Conservation (phyloP, 768 basidiomycete genomes). For the Gloeostereum incarnatum region DNA sequence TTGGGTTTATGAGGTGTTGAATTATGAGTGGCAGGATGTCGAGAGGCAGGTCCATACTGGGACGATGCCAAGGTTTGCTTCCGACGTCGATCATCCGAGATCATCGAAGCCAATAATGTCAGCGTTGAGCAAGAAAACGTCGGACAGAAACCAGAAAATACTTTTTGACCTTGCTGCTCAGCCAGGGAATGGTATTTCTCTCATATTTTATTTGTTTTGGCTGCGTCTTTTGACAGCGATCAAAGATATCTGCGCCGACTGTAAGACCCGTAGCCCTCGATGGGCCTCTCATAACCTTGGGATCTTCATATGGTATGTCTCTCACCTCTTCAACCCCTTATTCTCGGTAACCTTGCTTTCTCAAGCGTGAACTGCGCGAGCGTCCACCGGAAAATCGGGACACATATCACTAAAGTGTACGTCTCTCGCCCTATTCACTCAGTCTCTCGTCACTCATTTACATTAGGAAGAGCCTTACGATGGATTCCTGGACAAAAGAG, state of each 20-base stretch:
- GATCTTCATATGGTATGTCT: slow-evolving; percentile 77
- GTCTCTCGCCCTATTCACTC: slow-evolving; percentile 15
- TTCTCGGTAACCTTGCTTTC: slow-evolving; percentile 1
- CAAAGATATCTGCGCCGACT: slow-evolving; percentile 86
- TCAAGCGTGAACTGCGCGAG: slow-evolving; percentile 78
- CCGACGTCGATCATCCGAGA: too few relatives aligned
- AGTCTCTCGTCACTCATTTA: background rate
- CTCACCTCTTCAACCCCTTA: background rate
- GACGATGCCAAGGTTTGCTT: too few relatives aligned
- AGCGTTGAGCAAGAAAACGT: slow-evolving; percentile 43
- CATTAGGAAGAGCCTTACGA: slow-evolving; percentile 76
- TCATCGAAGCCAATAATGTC: too few relatives aligned
- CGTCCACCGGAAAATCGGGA: slow-evolving; percentile 91
- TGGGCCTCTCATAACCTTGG: slow-evolving; percentile 90
- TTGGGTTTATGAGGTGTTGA: slow-evolving; percentile 36
- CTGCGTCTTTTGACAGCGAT: background rate
- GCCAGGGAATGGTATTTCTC: slow-evolving; percentile 74
- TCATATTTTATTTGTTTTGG: background rate
- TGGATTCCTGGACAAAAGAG: slow-evolving; percentile 84
- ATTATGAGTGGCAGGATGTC: slow-evolving; percentile 56
- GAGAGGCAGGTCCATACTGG: slow-evolving; percentile 61
- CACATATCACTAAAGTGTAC: slow-evolving; percentile 90
- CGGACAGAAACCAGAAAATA: slow-evolving; percentile 55
- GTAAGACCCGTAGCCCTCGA: slow-evolving; percentile 75
- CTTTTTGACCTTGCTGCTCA: slow-evolving; percentile 60